Base-by-base conservation (phyloP, 805 yeast species). In the Komagataella pseudopastoris region DNA sequence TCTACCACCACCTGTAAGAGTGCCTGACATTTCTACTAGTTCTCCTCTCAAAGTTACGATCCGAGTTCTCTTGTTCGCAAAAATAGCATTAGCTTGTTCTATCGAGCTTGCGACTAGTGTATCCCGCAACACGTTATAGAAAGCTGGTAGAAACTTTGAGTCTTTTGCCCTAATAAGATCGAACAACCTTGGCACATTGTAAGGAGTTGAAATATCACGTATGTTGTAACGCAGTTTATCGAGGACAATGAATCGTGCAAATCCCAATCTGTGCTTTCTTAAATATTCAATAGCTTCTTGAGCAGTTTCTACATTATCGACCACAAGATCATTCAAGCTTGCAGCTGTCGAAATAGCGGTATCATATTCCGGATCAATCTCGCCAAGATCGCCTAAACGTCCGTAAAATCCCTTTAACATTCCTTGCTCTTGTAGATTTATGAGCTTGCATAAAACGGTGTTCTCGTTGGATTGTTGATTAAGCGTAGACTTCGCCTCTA, bases 1-100 rank as follows among this genome's bases (percentile, higher is more conserved):
- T 51, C 74, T 76, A 51, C 98, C 99, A 67, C 99, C 99, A 59
- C 99, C 99, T 48, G 95, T 81, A 83, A 95, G 82, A 1, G 97
- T 87, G 65, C 99, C 99, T 2, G 96, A 85, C 14, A 83, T 80
- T 59, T 90, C 97, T 52, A 93, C 91, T 20, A 93, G 70, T 58
- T 88, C 85, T 22, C 99, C 99, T 63, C 87, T 95, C 6, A 89
- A 64, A 0, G 98, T 89, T 0, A 95, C 98, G 22, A 91, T 98
- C 58, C 95, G 77, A 75, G 79, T 86, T 59, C 98, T 72, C 16
- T 73, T 71, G 3, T 74, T 66, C 1, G 95, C 93, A 68, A 84
- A 91, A 30, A 91, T 93, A 45, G 75, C 69, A 56, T 88, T 85
- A 1, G 99, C 99, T 59, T 85, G 88, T 36, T 74, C 75, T 55